These are phyloP conservation scores for Nepenthes gracilis DNA, from an alignment of 148 eudicot genomes.

Conservation along the genomic window DNA sequence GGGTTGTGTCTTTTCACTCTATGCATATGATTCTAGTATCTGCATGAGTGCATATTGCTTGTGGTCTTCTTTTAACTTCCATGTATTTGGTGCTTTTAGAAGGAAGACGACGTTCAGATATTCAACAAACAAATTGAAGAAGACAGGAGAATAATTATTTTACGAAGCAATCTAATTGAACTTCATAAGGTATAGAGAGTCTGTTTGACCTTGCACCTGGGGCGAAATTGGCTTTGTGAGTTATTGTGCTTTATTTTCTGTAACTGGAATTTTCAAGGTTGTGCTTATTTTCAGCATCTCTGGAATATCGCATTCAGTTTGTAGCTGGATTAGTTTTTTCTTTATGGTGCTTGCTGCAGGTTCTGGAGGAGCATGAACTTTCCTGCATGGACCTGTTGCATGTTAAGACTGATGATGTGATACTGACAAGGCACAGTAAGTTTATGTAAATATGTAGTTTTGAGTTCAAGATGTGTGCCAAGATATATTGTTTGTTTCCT, in stretches of 20 bases:
- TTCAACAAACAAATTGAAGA: constrained; percentile 94
- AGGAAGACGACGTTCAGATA: constrained; percentile 68
- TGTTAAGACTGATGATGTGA: constrained; percentile 72
- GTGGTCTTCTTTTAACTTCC: not conserved
- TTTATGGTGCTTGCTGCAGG: constrained; percentile 27
- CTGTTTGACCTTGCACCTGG: not conserved
- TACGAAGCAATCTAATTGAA: constrained; percentile 81
- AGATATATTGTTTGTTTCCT: too few relatives aligned
- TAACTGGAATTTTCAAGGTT: not conserved
- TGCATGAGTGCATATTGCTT: too few relatives aligned
- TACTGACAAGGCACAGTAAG: constrained; percentile 78
- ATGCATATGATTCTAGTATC: too few relatives aligned
- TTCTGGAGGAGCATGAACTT: constrained; percentile 80
- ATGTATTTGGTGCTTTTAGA: constrained; percentile 33
- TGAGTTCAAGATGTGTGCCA: too few relatives aligned
- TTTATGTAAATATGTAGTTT: not conserved
- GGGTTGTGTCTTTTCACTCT: too few relatives aligned
- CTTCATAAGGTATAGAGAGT: constrained; percentile 57
- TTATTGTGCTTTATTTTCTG: not conserved
- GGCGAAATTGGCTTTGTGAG: not conserved
- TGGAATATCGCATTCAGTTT: too few relatives aligned
- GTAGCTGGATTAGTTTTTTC: not conserved
- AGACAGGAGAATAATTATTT: constrained; percentile 77
- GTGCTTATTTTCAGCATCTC: not conserved
- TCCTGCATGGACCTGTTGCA: constrained; percentile 76